Evolutionary conservation across 176 grass and related monocot species (phyloP), one percentile per base, ranked within the genome.

Genomic region (Avena atlantica): DNA sequence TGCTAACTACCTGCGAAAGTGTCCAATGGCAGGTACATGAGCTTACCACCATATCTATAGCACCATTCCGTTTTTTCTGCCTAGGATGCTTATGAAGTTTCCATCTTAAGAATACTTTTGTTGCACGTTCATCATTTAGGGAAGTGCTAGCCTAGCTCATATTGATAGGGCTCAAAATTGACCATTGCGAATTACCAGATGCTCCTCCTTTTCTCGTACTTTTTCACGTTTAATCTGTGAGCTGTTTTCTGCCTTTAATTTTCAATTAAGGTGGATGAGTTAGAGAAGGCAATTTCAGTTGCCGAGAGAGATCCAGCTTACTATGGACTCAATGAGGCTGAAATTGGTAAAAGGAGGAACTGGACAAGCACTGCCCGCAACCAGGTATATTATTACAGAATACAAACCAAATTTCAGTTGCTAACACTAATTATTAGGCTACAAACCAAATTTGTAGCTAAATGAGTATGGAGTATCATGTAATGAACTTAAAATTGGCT

Each of bases 261-360:
- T 77, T 53, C 16, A 14, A 72, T 74, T 50, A 89, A 98, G 96
- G 93, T 98, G 82, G 96, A 96, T 89, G 93, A 98, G 81, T 65
- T 96, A 53, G 92, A 96, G 24, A 98, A 96, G 83, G 90, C 93
- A 76, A 96, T 96, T 81, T 78, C 88, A 76, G 93, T 96, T 83
- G 90, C 93, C 85, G 83, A 78, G 29, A 94, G 92, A 87, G 85
- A 96, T 87, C 92, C 96, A 84, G 82, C 96, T 64, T 91, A 93
- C 84, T 98, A 98, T 78, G 96, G 96, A 45, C 93, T 98, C 79
- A 87, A 87, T 50, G 90, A 98, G 25, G 58, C 81, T 9, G 93
- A 98, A 94, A 90, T 98, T 83, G 90, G 90, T 49, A 94, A 90
- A 85, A 84, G 93, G 37, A 90, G 86, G 58, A 93, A 76, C 86